A percentile compares a stretch with the other conserved stretches of the same genome.
Conservation (phyloP, 768 basidiomycete genomes). For the Amanita rubescens region DNA sequence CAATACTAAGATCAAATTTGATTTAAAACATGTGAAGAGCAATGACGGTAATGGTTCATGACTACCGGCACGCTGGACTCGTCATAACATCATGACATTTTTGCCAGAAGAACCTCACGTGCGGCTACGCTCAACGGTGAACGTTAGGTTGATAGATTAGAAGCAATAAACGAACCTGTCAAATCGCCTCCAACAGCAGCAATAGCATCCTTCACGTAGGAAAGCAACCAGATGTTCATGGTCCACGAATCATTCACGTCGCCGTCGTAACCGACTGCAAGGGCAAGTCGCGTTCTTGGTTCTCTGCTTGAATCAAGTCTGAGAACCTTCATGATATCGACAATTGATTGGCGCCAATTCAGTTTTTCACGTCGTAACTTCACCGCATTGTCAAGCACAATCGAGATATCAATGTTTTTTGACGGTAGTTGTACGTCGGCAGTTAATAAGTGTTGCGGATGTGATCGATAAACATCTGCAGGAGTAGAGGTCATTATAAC, state of each 20-base stretch:
- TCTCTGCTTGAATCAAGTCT: not conserved
- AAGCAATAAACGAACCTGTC: not conserved
- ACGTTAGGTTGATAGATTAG: not conserved
- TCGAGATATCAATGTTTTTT: not conserved
- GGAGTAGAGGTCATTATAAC: not conserved
- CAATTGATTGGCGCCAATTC: not conserved
- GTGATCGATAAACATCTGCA: not conserved
- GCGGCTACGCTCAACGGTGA: not conserved
- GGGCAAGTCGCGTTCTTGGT: not conserved
- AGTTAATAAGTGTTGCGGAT: not conserved
- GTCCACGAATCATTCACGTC: not conserved
- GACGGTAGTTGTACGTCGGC: not conserved
- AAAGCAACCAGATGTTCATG: not conserved
- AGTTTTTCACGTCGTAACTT: not conserved
- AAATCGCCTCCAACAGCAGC: not conserved
- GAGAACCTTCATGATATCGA: constrained; percentile 1
- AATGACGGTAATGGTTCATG: too few species aligned
- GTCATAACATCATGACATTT: not conserved
- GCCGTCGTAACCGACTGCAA: not conserved
- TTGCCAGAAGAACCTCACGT: not conserved
- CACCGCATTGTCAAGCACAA: not conserved
- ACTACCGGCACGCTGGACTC: too few species aligned
- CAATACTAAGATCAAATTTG: too few species aligned
- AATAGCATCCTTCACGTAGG: not conserved
- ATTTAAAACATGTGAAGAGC: too few species aligned